Evolutionary conservation across 805 yeast genomes (phyloP).

Genomic region (Sugiyamaella americana): DNA sequence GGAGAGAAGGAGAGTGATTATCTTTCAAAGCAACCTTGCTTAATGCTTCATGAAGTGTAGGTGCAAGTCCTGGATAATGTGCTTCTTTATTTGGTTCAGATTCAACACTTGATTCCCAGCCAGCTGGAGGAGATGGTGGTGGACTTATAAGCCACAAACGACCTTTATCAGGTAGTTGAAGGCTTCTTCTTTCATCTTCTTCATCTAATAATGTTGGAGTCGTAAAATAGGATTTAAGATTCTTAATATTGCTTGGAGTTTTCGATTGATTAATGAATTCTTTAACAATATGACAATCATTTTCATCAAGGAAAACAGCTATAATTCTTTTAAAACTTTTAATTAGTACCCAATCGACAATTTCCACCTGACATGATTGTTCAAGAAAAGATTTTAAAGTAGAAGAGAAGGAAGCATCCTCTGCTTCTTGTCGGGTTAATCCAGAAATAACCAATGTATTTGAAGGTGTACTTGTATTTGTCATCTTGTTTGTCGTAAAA

Average conservation of each 20-base stretch:
- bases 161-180: slow-evolving; percentile 26
- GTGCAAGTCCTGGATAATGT: neutral
- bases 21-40: neutral
- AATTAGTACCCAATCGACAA: slow-evolving; percentile 22
- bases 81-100: slow-evolving; percentile 14
- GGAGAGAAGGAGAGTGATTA: neutral
- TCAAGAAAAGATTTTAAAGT: neutral
- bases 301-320: slow-evolving; percentile 19
- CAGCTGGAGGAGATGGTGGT: slow-evolving; percentile 27
- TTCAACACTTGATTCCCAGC: slow-evolving; percentile 23
- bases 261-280: neutral
- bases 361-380: neutral
- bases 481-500: too few relatives aligned
- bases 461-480: neutral
- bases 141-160: slow-evolving; percentile 26
- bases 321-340: slow-evolving; percentile 22
- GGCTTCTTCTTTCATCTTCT: slow-evolving; percentile 2
- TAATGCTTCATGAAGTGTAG: neutral
- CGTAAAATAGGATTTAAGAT: neutral
- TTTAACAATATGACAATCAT: slow-evolving; percentile 4
- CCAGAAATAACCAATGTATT: neutral
- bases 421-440: neutral
- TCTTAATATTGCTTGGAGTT: neutral
- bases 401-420: neutral
- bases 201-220: slow-evolving; percentile 1